phyloP scores from a whole-genome alignment of 345 rosid genomes.

The Atalantia buxifolia region DNA sequence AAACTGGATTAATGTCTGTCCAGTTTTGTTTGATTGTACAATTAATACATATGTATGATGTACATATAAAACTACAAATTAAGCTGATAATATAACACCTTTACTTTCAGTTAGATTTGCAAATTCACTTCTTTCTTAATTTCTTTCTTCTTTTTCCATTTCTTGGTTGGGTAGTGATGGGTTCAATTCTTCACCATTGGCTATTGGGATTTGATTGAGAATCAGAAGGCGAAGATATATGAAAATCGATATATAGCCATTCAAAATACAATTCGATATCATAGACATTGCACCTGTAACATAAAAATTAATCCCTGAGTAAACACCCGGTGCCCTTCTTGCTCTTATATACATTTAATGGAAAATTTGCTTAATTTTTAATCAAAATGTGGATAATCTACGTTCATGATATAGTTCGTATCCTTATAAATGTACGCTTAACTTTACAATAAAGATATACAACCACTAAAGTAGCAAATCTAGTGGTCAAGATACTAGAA shows the following conservation, averaged over 20 bases:
- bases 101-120: background rate
- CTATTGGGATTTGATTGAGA: too few species aligned
- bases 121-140: background rate
- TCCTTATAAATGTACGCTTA: background rate
- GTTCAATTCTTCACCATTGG: background rate
- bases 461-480: background rate
- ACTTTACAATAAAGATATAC: too few species aligned
- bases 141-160: background rate
- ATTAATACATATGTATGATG: background rate
- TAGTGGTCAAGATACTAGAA: background rate
- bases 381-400: too few species aligned
- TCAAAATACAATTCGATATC: too few species aligned
- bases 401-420: too few species aligned
- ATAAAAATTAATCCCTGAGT: too few species aligned
- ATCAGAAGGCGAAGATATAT: too few species aligned
- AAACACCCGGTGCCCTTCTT: too few species aligned
- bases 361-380: too few species aligned
- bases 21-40: background rate
- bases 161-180: background rate
- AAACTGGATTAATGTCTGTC: background rate
- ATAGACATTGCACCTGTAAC: too few species aligned
- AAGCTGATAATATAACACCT: background rate
- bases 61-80: background rate
- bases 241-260: too few species aligned
- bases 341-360: too few species aligned